A percentile compares a stretch with the other conserved stretches of the same genome.
Evolutionary conservation across 164 flowering plant genomes (phyloP).

Genomic region (Litsea cubeba): DNA sequence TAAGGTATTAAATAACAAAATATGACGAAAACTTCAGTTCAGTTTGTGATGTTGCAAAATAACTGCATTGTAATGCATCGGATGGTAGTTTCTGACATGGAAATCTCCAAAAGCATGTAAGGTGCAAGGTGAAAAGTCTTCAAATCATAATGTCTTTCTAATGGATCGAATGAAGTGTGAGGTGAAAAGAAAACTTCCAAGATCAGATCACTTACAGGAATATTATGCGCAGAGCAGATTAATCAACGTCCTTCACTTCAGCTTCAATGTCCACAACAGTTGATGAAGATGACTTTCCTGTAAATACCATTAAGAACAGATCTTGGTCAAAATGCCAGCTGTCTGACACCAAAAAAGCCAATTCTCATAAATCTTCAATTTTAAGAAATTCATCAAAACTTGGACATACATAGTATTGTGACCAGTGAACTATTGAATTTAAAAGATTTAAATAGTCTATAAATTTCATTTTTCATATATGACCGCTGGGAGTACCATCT

Average conservation of each 20-base stretch:
- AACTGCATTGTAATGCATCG: not conserved
- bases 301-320: not conserved
- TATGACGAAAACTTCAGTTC: not conserved
- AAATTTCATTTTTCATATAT: no score
- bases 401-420: no score
- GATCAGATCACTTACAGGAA: not conserved
- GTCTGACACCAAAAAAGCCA: not conserved
- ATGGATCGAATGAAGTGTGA: not conserved
- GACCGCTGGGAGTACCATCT: no score
- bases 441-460: no score
- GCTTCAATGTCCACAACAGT: slow-evolving; percentile 80
- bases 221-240: slow-evolving; percentile 13
- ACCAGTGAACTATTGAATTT: no score
- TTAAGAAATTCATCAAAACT: not conserved
- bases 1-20: not conserved
- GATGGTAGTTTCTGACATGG: not conserved
- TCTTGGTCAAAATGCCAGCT: not conserved
- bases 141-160: not conserved
- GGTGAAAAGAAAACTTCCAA: not conserved
- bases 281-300: slow-evolving; percentile 47
- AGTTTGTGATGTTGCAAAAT: not conserved
- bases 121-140: not conserved
- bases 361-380: not conserved
- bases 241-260: slow-evolving; percentile 76
- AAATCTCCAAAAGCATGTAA: not conserved